These are phyloP conservation scores for Hygrophoropsis aurantiaca DNA, from an alignment of 768 basidiomycete species.

Conservation along the genomic window DNA sequence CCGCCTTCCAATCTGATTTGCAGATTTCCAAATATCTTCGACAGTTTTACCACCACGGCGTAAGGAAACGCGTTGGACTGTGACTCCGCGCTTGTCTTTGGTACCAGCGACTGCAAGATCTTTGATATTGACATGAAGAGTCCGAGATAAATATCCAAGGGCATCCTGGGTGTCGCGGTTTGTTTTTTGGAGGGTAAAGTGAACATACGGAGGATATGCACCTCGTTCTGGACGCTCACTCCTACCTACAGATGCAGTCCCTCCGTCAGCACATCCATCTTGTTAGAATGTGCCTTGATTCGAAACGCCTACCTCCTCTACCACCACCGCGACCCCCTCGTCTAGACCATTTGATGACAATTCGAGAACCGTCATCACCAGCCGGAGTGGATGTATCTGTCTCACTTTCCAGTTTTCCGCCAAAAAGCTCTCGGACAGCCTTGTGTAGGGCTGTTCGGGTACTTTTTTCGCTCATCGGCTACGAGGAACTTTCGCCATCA, in stretches of 20 bases:
- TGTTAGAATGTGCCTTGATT: no score
- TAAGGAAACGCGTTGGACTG: conserved; percentile 87
- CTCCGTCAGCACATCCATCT: no score
- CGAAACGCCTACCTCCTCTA: conserved; percentile 17
- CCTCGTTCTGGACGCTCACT: conserved; percentile 55
- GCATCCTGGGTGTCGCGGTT: conserved; percentile 98
- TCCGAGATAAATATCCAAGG: conserved; percentile 74
- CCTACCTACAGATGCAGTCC: conserved; percentile 18
- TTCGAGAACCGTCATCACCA: conserved; percentile 68
- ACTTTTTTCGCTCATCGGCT: conserved; percentile 85
- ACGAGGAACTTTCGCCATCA: conserved; percentile 11
- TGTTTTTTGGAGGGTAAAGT: conserved; percentile 95
- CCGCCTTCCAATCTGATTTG: conserved; percentile 66
- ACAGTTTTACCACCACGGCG: conserved; percentile 74
- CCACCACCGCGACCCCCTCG: conserved; percentile 46
- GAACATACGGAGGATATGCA: conserved; percentile 83
- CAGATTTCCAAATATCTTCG: conserved; percentile 81
- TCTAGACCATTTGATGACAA: conserved; percentile 77
- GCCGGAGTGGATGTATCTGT: conserved; percentile 54
- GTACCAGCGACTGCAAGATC: conserved; percentile 92
- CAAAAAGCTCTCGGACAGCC: conserved; percentile 75
- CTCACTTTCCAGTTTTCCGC: conserved; percentile 82
- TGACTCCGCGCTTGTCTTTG: conserved; percentile 97
- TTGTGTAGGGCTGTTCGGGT: conserved; percentile 83
- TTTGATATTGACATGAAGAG: conserved; percentile 72